Percentiles rank a stretch among this genome's conserved stretches.
Conservation (phyloP, 2,329 filamentous ascomycete species). For the Ophiosphaerella herpotricha region DNA sequence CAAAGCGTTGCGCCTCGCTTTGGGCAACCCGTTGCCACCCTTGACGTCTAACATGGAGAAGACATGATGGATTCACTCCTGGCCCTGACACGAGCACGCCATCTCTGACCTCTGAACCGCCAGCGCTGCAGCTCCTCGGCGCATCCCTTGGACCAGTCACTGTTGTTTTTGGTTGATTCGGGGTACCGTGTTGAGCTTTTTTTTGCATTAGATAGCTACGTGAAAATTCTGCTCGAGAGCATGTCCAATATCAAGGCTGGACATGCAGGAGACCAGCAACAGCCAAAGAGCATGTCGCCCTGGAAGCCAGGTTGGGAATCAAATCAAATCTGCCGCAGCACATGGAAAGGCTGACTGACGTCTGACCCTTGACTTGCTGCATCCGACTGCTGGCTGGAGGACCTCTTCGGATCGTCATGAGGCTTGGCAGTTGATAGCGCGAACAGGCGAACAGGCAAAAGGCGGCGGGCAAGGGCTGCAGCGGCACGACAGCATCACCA, state of each 20-base stretch:
- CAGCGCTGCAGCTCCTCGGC: no score
- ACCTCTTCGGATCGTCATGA: slow-evolving; percentile 21
- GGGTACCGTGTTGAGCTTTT: not conserved
- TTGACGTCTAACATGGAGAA: no score
- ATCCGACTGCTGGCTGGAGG: not conserved
- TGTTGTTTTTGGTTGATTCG: no score
- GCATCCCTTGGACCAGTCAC: no score
- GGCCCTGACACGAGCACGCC: no score
- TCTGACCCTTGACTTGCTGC: slow-evolving; percentile 4
- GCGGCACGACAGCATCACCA: slow-evolving; percentile 33
- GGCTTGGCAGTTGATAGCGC: slow-evolving; percentile 33
- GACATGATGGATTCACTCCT: no score
- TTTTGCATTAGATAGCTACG: slow-evolving; percentile 31
- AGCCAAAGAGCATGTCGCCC: slow-evolving; percentile 6
- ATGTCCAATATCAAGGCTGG: not conserved
- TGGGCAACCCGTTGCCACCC: no score
- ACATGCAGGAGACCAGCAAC: slow-evolving; percentile 1
- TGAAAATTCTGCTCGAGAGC: slow-evolving; percentile 15
- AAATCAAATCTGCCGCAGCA: no score
- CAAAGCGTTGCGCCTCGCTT: no score
- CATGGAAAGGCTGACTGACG: no score
- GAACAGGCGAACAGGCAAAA: slow-evolving; percentile 21
- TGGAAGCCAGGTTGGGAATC: slow-evolving; percentile 4
- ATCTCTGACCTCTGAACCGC: no score
- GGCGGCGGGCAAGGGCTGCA: slow-evolving; percentile 28